Percentiles rank a stretch among this genome's conserved stretches.
Evolutionary conservation across 2,329 filamentous ascomycete genomes (phyloP).

Genomic region (Daldinia sp.): DNA sequence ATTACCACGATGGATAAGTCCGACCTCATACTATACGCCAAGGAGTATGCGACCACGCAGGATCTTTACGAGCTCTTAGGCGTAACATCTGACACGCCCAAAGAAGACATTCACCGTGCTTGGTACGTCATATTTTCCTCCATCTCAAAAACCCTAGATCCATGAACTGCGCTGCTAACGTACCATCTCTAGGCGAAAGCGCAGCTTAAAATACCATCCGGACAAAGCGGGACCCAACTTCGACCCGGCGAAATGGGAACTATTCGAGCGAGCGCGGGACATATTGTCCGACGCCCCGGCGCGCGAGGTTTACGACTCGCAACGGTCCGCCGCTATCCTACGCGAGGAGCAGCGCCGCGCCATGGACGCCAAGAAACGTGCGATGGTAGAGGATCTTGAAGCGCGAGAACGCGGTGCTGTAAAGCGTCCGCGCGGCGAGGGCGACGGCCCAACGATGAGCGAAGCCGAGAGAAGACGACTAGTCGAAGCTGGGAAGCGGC

Average conservation of each 20-base stretch:
- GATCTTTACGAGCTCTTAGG: constrained; percentile 85
- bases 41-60: constrained; percentile 70
- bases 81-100: constrained; percentile 72
- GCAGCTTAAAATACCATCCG: constrained; percentile 90
- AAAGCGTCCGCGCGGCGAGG: constrained; percentile 67
- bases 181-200: constrained; percentile 60
- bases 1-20: constrained; percentile 50
- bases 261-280: constrained; percentile 87
- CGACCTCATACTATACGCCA: constrained; percentile 65
- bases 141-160: neutral
- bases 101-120: constrained; percentile 82
- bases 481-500: constrained; percentile 53
- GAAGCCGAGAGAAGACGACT: constrained; percentile 51
- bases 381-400: constrained; percentile 89
- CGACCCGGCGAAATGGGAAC: constrained; percentile 85
- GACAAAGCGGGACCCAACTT: constrained; percentile 85
- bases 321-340: constrained; percentile 74
- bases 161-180: constrained; percentile 10
- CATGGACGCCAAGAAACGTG: constrained; percentile 78
- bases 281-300: constrained; percentile 78
- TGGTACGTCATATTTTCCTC: constrained; percentile 59
- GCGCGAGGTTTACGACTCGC: constrained; percentile 80
- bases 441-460: constrained; percentile 48
- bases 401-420: constrained; percentile 74
- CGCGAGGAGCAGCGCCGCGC: constrained; percentile 77